These are phyloP conservation scores for Pythium phragmitis DNA, from an alignment of 352 stramenopile genomes.

Conservation along the genomic window DNA sequence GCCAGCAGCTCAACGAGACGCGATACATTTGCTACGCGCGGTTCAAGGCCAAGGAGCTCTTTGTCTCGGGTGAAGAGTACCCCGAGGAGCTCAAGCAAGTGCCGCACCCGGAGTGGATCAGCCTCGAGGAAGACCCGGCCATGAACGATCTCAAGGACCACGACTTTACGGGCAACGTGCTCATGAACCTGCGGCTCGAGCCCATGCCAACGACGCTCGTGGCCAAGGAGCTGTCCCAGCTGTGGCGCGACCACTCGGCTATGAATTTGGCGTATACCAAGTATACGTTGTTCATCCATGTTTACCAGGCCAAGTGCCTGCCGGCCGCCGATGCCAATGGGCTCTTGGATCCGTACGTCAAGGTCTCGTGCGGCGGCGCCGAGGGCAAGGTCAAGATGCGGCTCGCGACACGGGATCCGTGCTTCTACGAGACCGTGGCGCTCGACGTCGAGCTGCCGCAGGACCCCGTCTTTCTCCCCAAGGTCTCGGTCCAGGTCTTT, in stretches of 20 bases:
- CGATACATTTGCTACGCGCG: conserved; percentile 81
- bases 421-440: conserved; percentile 82
- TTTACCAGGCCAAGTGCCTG: conserved; percentile 77
- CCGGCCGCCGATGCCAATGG: conserved; percentile 76
- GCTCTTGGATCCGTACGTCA: conserved; percentile 80
- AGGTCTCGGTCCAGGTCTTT: conserved; percentile 73
- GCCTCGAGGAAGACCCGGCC: conserved; percentile 72
- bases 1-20: conserved; percentile 51
- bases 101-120: conserved; percentile 62
- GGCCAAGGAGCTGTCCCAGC: conserved; percentile 39
- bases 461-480: conserved; percentile 57
- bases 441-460: conserved; percentile 78
- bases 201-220: conserved; percentile 34
- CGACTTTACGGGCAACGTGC: conserved; percentile 80
- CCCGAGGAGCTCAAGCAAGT: conserved; percentile 35
- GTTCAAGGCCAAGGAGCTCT: conserved; percentile 68
- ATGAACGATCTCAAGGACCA: conserved; percentile 79
- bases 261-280: conserved; percentile 67
- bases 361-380: conserved; percentile 77
- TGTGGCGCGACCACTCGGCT: conserved; percentile 55
- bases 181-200: conserved; percentile 74
- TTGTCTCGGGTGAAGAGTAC: conserved; percentile 37
- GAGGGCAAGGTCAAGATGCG: conserved; percentile 60
- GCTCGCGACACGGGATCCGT: conserved; percentile 71
- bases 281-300: conserved; percentile 81